These are phyloP conservation scores for Cryphonectria japonica DNA, from an alignment of 2,329 filamentous ascomycete genomes.

Conservation along the genomic window DNA sequence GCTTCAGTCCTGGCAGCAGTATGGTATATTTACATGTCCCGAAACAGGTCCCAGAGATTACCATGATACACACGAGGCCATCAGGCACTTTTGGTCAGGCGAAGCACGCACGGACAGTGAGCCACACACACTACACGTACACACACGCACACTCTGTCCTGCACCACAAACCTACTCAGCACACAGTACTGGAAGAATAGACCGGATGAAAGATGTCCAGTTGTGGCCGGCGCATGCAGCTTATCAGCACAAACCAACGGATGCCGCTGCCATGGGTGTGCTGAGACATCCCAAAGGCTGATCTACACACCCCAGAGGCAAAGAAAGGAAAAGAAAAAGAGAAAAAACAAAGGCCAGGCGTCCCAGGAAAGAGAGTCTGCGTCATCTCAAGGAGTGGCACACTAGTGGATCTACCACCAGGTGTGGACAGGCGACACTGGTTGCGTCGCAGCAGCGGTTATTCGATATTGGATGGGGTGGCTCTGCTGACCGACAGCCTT, in stretches of 20 bases:
- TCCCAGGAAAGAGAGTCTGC: background rate
- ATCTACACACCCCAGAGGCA: conserved; percentile 8
- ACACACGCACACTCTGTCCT: background rate
- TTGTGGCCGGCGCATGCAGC: background rate
- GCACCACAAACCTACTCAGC: background rate
- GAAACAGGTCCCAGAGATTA: conserved; percentile 19
- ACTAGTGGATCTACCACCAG: conserved; percentile 1
- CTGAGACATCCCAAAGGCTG: conserved; percentile 3
- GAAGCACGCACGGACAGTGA: conserved; percentile 15
- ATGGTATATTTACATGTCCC: conserved; percentile 13
- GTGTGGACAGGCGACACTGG: background rate
- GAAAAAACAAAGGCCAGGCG: background rate
- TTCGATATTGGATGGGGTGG: conserved; percentile 5
- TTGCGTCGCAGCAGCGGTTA: conserved; percentile 7
- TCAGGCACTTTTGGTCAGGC: conserved; percentile 11
- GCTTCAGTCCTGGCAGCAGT: background rate
- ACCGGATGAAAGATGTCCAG: background rate
- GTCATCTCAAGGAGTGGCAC: conserved; percentile 11
- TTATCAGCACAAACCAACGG: background rate
- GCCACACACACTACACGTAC: background rate
- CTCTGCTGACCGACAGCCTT: conserved; percentile 18
- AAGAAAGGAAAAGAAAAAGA: background rate
- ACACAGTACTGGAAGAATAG: background rate
- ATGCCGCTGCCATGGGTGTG: background rate
- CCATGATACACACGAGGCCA: conserved; percentile 17